Evolutionary conservation across 306 rosid species (phyloP).

Genomic region (Cicer pinnatifidum): DNA sequence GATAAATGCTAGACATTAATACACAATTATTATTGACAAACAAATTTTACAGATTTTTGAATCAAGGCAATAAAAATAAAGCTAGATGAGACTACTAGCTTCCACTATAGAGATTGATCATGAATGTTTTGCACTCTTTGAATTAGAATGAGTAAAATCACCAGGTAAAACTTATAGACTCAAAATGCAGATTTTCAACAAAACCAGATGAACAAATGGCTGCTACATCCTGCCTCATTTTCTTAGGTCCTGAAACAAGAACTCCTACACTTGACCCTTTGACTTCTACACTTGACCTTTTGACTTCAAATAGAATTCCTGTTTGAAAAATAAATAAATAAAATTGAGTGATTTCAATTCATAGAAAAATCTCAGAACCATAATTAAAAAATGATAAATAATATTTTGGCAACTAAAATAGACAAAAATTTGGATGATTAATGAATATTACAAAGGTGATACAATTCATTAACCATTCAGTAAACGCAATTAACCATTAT

Average conservation of each 20-base stretch:
- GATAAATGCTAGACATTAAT: background rate
- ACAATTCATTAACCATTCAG: no score
- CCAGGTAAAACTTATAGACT: slow-evolving; percentile 82
- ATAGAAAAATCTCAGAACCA: background rate
- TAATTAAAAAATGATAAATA: background rate
- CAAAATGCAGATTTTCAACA: slow-evolving; percentile 65
- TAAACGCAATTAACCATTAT: no score
- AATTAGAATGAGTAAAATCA: slow-evolving; percentile 42
- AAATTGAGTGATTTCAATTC: slow-evolving; percentile 15
- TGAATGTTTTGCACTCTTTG: background rate
- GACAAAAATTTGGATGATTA: no score
- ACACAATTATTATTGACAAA: slow-evolving; percentile 1
- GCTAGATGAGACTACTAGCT: background rate
- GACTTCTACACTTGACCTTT: slow-evolving; percentile 55
- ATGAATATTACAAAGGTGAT: no score
- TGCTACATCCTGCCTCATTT: slow-evolving; percentile 77
- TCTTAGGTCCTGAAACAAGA: slow-evolving; percentile 69
- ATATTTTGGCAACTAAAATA: no score
- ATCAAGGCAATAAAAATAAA: background rate
- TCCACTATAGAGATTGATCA: background rate
- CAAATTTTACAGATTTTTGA: background rate
- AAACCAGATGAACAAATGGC: slow-evolving; percentile 67
- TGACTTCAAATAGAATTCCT: slow-evolving; percentile 57
- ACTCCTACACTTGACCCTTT: slow-evolving; percentile 64
- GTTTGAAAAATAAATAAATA: background rate